Base-by-base conservation (phyloP, 352 stramenopile species). In the Pythium pyrilobum region DNA sequence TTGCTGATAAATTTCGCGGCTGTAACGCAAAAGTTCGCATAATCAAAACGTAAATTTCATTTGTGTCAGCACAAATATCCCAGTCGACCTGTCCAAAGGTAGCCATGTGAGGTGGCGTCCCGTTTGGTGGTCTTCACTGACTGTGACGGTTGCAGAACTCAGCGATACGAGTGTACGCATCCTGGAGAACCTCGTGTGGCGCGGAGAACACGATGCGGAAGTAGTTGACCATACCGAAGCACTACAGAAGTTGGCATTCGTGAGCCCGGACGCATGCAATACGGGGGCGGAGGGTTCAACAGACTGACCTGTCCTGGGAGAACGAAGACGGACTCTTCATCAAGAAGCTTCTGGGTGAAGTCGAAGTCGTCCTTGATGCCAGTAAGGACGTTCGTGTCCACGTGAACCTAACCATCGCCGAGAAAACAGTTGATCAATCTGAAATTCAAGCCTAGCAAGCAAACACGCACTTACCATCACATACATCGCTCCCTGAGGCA, bases 261-360 rank as follows among this genome's bases (percentile, higher is more conserved):
- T 23, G 21, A 28, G 18, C 23, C 24, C 2, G 8, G 9, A 39
- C 4, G 18, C n/a, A 29, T 49, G n/a, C 37, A 13, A 29, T 27
- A 42, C 11, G 12, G 8, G 18, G 40, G 41, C 5, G 24, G 13
- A 15, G 5, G 21, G 13, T 15, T 9, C 20, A 25, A 34, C 46
- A 20, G 10, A 50, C 50, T 7, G 33, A 85, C 74, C 61, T 79
- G 81, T 34, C 96, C 95, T 11, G 96, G 96, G 29, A 99, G 67
- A 11, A 98, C 86, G 49, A 98, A 94, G 8, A 99, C 85, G 32
- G 92, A 97, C 65, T 99, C 92, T 80, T 99, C 93, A 34, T 96
- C 71, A 3, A 98, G 67, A 10, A 99, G 74, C 60, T 93, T 87
- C 59, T 91, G 81, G n/a, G 89, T 95, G 47, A 98, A 97, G 52